Evolutionary conservation across 768 basidiomycete genomes (phyloP), one percentile per base, ranked within the genome.

Genomic region (Rhodotorula graminis): DNA sequence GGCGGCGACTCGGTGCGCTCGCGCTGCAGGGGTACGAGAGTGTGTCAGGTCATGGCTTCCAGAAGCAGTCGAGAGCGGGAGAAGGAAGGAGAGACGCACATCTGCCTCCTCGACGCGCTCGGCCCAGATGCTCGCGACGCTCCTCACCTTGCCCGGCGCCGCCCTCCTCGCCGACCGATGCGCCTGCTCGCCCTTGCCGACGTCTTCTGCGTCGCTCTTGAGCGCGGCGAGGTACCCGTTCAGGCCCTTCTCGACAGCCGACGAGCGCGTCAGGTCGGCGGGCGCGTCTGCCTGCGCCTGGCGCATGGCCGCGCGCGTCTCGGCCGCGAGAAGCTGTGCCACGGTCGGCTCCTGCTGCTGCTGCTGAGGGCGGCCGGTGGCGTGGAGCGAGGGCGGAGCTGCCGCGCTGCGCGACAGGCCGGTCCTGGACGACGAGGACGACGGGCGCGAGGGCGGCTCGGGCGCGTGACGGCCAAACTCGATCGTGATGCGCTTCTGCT

Each of bases 311-410:
- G 60, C 64, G 11, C 72, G 67, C 18, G 64, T 58, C 40, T 72
- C 67, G 14, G 65, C 61, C 0, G 67, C 70, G 58, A 75, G 60
- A 2, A 67, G 65, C n/a, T 75, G 70, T 12, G 67, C 70, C 25
- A 58, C 64, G 1, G 70, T 64, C 27, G 61, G 74, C 7, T 56
- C 65, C n/a, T 31, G 3, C 55, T 52, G 15, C 27, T n/a, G 23
- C 29, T 52, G 25, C 27, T n/a, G 23, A 16, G 14, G 6, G 53
- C 53, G n/a, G 27, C 10, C n/a, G 1, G n/a, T 0, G 0, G 49
- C 21, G 25, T n/a, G 7, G 21, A 33, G 9, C n/a, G 42, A n/a
- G 18, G 57, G 0, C 23, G 57, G 12, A 21, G 29, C 12, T 21
- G 40, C 47, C n/a, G 23, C n/a, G n/a, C 1, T 31, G 33, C n/a